Evolutionary conservation across 2,329 filamentous ascomycete genomes (phyloP), one percentile per base, ranked within the genome.

Genomic region (Tolypocladium cylindrosporum): DNA sequence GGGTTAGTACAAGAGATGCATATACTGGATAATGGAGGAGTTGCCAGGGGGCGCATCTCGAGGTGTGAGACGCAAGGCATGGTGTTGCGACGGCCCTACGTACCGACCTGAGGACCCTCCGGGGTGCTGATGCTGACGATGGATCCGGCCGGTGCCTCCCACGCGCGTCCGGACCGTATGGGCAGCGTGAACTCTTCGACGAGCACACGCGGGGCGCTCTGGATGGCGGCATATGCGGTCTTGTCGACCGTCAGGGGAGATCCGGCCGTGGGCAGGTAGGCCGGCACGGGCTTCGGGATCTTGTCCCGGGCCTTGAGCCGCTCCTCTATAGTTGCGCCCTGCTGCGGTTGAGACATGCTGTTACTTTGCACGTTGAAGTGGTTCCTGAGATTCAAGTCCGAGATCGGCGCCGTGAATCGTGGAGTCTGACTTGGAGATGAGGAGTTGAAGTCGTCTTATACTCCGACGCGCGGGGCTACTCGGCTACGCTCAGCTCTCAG

Each of bases 41-140:
- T 9, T 31, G 45, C 45, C 45, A 19, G 7, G 14, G 16, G 27
- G 7, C 5, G 45, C 16, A 10, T 16, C 45, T 34, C 45, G 5
- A 7, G n/a, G 5, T 34, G 24, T 14, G 8, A 50, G 27, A 1
- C 16, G 27, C 36, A 51, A n/a, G 31, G 16, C 27, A n/a, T 3
- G 27, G 9, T 16, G 27, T 27, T 34, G 19, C 4, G n/a, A 14
- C 16, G n/a, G 14, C 1, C 40, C 60, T 24, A 69, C 72, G 34
- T 70, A 78, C 76, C 80, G 54, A 95, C 89, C 73, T 95, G 90
- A 0, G 90, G 84, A 0, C 90, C 90, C 57, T 86, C 76, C 0
- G 89, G 89, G 0, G 90, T 93, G 58, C 84, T 88, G 61, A 95
- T 85, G 16, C 85, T 83, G 60, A 90, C 82, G 58, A 94, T 80